phyloP scores from a whole-genome alignment of 2,329 filamentous ascomycete genomes.

The Anisogramma anomala region DNA sequence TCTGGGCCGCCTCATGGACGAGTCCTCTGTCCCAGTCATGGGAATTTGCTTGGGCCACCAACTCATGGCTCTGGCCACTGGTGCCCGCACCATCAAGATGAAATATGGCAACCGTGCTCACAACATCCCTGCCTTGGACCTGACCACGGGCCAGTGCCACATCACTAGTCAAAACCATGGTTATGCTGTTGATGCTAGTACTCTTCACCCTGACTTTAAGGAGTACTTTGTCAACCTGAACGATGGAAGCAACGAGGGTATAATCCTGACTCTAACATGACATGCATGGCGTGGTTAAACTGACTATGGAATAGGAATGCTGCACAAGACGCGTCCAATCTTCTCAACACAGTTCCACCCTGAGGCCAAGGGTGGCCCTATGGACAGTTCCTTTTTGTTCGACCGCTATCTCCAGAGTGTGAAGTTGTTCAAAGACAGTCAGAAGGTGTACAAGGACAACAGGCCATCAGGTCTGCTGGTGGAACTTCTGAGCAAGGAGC shows the following conservation, averaged over 20 bases:
- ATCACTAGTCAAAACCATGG: slow-evolving; percentile 98
- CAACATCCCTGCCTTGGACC: slow-evolving; percentile 91
- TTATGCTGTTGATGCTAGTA: slow-evolving; percentile 81
- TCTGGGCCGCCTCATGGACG: slow-evolving; percentile 80
- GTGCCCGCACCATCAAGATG: slow-evolving; percentile 87
- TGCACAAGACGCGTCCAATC: slow-evolving; percentile 90
- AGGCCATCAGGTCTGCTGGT: slow-evolving; percentile 78
- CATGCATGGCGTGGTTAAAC: slow-evolving; percentile 14
- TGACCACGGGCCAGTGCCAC: slow-evolving; percentile 94
- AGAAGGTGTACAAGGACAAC: slow-evolving; percentile 72
- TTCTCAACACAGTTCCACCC: slow-evolving; percentile 99
- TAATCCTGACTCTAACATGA: slow-evolving; percentile 15
- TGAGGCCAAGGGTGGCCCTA: slow-evolving; percentile 91
- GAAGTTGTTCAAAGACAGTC: slow-evolving; percentile 73
- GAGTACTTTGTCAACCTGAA: slow-evolving; percentile 99
- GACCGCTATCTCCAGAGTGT: slow-evolving; percentile 93
- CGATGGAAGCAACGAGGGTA: slow-evolving; percentile 88
- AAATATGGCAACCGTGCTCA: slow-evolving; percentile 99
- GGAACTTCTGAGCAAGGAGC: slow-evolving; percentile 85
- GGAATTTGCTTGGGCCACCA: slow-evolving; percentile 97
- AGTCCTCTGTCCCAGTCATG: slow-evolving; percentile 84
- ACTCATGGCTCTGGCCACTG: slow-evolving; percentile 78
- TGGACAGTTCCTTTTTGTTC: slow-evolving; percentile 92
- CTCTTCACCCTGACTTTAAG: slow-evolving; percentile 77
- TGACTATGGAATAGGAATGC: slow-evolving; percentile 48